Conservation (phyloP, 2,329 filamentous ascomycete species). For the Aspergillus persii region DNA sequence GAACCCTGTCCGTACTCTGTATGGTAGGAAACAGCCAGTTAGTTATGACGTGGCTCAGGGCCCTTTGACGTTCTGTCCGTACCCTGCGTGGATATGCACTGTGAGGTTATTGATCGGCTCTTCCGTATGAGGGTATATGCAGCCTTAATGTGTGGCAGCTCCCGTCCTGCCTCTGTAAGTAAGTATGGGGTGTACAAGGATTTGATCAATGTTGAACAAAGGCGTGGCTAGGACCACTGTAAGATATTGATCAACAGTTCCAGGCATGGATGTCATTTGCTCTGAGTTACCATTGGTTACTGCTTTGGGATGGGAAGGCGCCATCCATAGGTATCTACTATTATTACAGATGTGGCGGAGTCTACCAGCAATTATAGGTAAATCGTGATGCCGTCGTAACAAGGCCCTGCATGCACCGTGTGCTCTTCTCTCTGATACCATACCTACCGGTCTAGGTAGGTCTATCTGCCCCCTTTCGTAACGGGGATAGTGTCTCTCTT, state of each 20-base stretch:
- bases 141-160: not conserved
- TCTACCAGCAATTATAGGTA: not conserved
- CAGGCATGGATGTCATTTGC: not conserved
- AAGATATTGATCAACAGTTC: not conserved
- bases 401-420: no score
- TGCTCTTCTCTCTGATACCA: not conserved
- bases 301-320: not conserved
- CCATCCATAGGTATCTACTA: not conserved
- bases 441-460: not conserved
- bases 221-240: not conserved
- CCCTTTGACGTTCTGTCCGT: no score
- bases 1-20: not conserved
- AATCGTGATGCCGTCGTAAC: not conserved
- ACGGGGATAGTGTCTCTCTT: no score
- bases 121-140: no score
- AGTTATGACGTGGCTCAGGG: no score
- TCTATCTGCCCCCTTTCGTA: not conserved
- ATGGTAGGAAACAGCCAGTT: no score
- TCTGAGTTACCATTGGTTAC: not conserved
- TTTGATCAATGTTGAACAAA: not conserved
- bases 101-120: no score
- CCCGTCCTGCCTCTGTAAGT: no score
- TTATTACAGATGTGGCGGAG: not conserved
- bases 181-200: not conserved
- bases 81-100: no score